Evolutionary conservation across 139 green algal genomes (phyloP).

Genomic region (Micromonas commoda): DNA sequence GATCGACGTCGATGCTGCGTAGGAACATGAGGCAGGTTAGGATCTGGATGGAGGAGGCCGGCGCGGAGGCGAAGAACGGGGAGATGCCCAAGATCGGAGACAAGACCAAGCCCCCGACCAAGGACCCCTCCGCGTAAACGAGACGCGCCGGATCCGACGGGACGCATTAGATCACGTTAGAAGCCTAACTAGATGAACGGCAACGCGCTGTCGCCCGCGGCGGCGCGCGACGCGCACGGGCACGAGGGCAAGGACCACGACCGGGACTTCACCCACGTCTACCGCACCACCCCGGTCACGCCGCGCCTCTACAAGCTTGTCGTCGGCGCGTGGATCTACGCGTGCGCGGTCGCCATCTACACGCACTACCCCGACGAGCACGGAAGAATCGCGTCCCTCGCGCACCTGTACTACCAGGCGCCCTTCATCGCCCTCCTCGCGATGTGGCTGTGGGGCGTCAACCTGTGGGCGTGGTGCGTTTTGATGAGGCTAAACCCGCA

Average conservation of each 20-base stretch:
- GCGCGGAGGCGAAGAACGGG: neutral
- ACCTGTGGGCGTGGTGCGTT: constrained; percentile 4
- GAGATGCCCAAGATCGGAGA: constrained; percentile 1
- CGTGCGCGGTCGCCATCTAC: too few species aligned
- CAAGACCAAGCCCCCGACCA: neutral
- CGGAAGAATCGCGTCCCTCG: neutral
- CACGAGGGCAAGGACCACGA: too few species aligned
- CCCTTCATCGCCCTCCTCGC: neutral
- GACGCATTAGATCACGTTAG: too few species aligned
- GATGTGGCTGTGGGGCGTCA: constrained; percentile 3
- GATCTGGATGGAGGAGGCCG: constrained; percentile 19
- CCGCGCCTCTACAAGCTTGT: too few species aligned
- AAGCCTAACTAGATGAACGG: too few species aligned
- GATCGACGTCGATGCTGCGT: constrained; percentile 13
- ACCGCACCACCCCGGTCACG: too few species aligned
- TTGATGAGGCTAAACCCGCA: neutral
- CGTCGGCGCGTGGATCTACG: too few species aligned
- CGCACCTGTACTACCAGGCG: constrained; percentile 10
- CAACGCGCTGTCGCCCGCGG: too few species aligned
- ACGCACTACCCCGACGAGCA: too few species aligned
- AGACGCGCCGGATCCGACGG: neutral
- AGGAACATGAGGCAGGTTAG: constrained; percentile 26
- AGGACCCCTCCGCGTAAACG: neutral
- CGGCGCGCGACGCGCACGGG: too few species aligned
- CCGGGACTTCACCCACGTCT: too few species aligned